Evolutionary conservation across 495 filamentous ascomycete species (phyloP).

Genomic region (Letharia columbiana): DNA sequence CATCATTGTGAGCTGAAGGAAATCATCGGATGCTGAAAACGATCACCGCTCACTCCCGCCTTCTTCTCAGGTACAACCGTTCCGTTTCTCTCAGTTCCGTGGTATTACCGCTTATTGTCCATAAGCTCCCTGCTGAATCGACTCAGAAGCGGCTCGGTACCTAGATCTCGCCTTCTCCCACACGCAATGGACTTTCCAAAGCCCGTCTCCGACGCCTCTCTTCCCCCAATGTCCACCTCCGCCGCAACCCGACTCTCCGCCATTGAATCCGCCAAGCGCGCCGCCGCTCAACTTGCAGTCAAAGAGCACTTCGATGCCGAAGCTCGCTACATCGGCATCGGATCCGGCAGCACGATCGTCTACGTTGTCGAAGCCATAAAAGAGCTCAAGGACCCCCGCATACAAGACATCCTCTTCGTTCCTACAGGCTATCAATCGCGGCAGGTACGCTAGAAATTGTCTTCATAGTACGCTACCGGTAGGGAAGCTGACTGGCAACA

Average conservation of each 20-base stretch:
- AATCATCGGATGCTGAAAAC: slow-evolving; percentile 4
- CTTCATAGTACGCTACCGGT: background rate
- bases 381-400: slow-evolving; percentile 50
- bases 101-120: background rate
- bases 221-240: slow-evolving; percentile 22
- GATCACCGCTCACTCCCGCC: slow-evolving; percentile 1
- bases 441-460: slow-evolving; percentile 21
- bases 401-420: slow-evolving; percentile 63
- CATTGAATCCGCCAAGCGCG: slow-evolving; percentile 76
- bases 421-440: slow-evolving; percentile 89
- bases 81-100: background rate
- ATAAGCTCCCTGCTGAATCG: slow-evolving; percentile 1
- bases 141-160: background rate
- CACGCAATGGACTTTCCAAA: slow-evolving; percentile 17
- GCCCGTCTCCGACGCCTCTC: slow-evolving; percentile 18
- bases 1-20: background rate
- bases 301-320: slow-evolving; percentile 67
- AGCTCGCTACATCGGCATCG: slow-evolving; percentile 79
- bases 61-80: background rate
- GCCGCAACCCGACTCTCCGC: slow-evolving; percentile 28
- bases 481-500: background rate
- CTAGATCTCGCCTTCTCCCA: slow-evolving; percentile 12
- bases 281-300: slow-evolving; percentile 76
- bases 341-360: slow-evolving; percentile 85
- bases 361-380: slow-evolving; percentile 95